Percentiles rank a stretch among this genome's conserved stretches.
These are phyloP conservation scores for Dunaliella primolecta DNA, from an alignment of 139 green algal genomes.

Conservation along the genomic window DNA sequence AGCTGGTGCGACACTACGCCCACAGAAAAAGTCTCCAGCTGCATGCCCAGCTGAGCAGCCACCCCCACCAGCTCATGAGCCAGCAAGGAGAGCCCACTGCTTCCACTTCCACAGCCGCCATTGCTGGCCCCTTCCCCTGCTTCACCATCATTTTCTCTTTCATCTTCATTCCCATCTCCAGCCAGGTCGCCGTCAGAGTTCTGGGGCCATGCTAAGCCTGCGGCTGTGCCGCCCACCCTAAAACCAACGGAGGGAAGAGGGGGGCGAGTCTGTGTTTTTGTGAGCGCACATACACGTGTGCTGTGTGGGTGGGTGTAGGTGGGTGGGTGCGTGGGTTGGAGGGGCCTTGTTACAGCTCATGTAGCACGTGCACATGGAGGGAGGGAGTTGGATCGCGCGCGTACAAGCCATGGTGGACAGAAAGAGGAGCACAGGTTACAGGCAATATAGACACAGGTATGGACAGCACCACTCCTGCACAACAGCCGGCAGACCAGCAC, in stretches of 20 bases:
- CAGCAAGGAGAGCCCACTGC: conserved; percentile 42
- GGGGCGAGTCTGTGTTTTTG: not conserved
- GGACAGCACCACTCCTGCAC: too few relatives aligned
- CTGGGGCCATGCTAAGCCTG: not conserved
- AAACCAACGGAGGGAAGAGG: too few relatives aligned
- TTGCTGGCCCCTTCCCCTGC: too few relatives aligned
- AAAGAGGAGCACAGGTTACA: too few relatives aligned
- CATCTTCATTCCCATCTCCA: not conserved
- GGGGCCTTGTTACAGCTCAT: too few relatives aligned
- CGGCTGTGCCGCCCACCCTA: conserved; percentile 5
- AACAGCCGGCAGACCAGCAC: too few relatives aligned
- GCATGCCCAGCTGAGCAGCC: conserved; percentile 36
- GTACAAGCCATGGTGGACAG: too few relatives aligned
- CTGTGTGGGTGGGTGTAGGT: not conserved
- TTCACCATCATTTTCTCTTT: not conserved
- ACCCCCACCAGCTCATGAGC: conserved; percentile 52
- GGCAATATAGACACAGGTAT: too few relatives aligned
- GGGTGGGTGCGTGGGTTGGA: not conserved
- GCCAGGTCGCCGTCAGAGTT: not conserved
- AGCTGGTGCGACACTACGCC: conserved; percentile 43
- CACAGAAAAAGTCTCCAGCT: conserved; percentile 55
- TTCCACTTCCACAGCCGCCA: not conserved
- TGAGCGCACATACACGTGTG: not conserved
- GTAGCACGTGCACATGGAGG: too few relatives aligned
- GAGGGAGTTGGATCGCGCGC: too few relatives aligned